phyloP scores from a whole-genome alignment of 2,329 filamentous ascomycete species.

The Aspergillus vadensis region DNA sequence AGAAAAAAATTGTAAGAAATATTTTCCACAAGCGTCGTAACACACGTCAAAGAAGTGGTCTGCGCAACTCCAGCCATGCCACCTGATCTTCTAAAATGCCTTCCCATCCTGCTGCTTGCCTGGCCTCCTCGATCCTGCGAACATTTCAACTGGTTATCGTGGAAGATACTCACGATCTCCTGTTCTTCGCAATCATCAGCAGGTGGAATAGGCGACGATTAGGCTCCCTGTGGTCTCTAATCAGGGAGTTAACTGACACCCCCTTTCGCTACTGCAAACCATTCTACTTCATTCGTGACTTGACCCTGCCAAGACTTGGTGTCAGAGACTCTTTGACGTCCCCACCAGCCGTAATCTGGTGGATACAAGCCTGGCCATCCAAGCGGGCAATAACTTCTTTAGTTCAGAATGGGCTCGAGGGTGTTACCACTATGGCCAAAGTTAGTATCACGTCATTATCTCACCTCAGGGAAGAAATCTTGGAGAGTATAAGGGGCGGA shows the following conservation, averaged over 20 bases:
- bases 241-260: slow-evolving; percentile 33
- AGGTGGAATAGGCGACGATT: slow-evolving; percentile 20
- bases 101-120: slow-evolving; percentile 18
- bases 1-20: slow-evolving; percentile 26
- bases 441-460: slow-evolving; percentile 12
- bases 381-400: slow-evolving; percentile 25
- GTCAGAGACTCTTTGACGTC: slow-evolving; percentile 18
- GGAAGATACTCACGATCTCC: slow-evolving; percentile 9
- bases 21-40: slow-evolving; percentile 36
- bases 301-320: slow-evolving; percentile 23
- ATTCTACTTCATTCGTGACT: slow-evolving; percentile 15
- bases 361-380: slow-evolving; percentile 17
- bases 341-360: slow-evolving; percentile 17
- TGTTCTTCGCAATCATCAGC: slow-evolving; percentile 14
- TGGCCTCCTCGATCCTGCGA: slow-evolving; percentile 11
- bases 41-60: slow-evolving; percentile 33
- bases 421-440: slow-evolving; percentile 45
- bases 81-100: slow-evolving; percentile 24
- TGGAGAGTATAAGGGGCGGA: background rate
- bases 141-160: slow-evolving; percentile 10
- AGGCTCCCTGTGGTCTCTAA: slow-evolving; percentile 36
- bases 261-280: slow-evolving; percentile 35
- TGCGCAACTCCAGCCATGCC: slow-evolving; percentile 32
- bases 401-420: slow-evolving; percentile 48
- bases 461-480: background rate